Percentiles rank a stretch among this genome's conserved stretches.
Evolutionary conservation across 176 grass and related monocot genomes (phyloP).

Genomic region (Triticum turgidum): DNA sequence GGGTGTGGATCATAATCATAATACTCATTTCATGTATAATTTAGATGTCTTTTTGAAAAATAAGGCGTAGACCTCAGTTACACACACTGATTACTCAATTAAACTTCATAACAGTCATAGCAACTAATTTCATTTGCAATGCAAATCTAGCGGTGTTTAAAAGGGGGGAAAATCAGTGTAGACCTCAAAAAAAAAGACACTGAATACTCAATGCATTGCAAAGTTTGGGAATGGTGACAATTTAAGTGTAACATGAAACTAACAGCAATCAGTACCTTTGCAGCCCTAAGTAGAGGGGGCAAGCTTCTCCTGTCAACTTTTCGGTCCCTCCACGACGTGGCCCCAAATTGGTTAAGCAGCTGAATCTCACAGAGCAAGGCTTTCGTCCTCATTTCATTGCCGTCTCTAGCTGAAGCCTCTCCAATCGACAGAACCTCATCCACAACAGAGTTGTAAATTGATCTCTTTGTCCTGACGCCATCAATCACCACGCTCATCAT

Average conservation of each 20-base stretch:
- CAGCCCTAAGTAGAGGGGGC: conserved; percentile 48
- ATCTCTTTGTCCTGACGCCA: conserved; percentile 40
- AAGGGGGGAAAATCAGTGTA: too few species aligned
- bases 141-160: too few species aligned
- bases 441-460: conserved; percentile 47
- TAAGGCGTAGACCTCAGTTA: too few species aligned
- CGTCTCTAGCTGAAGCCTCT: conserved; percentile 21
- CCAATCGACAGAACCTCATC: conserved; percentile 52
- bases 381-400: conserved; percentile 41
- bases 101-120: too few species aligned
- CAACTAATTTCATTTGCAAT: too few species aligned
- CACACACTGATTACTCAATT: too few species aligned
- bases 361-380: conserved; percentile 54
- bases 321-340: conserved; percentile 26
- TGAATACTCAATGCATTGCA: background rate
- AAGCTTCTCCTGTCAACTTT: conserved; percentile 36
- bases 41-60: too few species aligned
- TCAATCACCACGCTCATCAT: conserved; percentile 46
- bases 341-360: conserved; percentile 52
- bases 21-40: too few species aligned
- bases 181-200: background rate
- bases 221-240: background rate
- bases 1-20: too few species aligned
- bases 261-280: conserved; percentile 32
- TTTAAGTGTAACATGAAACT: too few species aligned